Conservation (phyloP, 163 green algal genomes). For the Chlamydomonas reinhardtii region DNA sequence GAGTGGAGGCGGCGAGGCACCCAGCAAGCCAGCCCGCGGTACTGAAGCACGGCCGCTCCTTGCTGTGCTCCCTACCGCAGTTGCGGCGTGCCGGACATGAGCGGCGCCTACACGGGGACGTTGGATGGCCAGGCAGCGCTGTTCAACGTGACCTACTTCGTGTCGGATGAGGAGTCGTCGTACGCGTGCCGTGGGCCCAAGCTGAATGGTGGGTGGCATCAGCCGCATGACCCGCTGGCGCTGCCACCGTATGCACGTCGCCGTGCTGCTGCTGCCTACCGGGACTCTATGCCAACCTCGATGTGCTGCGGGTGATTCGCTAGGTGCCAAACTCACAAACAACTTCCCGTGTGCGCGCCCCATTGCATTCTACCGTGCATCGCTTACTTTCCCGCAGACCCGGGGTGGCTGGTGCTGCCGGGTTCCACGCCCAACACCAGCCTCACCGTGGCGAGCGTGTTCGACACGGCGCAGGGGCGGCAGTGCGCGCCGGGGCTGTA, state of each 20-base stretch:
- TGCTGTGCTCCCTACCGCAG: neutral
- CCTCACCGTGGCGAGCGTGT: neutral
- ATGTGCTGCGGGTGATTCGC: no score
- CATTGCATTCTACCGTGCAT: no score
- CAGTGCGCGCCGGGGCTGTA: slow-evolving; percentile 15
- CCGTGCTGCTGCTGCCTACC: no score
- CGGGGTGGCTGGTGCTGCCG: neutral
- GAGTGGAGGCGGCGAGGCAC: no score
- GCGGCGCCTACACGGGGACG: neutral
- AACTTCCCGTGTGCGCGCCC: no score
- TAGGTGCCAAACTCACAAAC: no score
- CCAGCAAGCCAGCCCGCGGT: no score
- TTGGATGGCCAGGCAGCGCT: neutral
- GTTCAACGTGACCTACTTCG: neutral
- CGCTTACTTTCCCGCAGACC: no score
- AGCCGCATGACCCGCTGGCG: no score
- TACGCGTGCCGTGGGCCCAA: neutral
- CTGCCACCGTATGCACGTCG: no score
- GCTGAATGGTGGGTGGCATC: neutral
- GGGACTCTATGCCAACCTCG: no score
- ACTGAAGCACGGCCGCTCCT: no score
- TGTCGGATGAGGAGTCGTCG: neutral
- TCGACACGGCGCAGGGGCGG: neutral
- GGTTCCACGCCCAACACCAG: neutral
- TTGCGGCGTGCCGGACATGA: neutral